Conservation (phyloP, 257 asterid species). For the Mitragyna speciosa region DNA sequence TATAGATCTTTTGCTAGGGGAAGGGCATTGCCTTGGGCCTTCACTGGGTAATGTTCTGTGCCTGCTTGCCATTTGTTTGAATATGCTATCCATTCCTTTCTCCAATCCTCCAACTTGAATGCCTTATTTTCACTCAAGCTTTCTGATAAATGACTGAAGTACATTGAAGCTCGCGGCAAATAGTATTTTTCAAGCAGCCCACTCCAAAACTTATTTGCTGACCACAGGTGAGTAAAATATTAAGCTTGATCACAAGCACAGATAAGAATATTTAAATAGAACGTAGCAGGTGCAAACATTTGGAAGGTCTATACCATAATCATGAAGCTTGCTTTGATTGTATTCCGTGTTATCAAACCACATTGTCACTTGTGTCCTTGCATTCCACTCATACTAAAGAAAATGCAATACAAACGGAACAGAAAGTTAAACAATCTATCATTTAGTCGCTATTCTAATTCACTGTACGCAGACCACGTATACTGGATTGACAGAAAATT, state of each 20-base stretch:
- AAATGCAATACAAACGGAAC: neutral
- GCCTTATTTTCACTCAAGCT: constrained; percentile 55
- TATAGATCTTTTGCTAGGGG: constrained; percentile 57
- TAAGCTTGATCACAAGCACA: neutral
- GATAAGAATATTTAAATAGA: neutral
- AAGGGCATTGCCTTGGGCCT: constrained; percentile 69
- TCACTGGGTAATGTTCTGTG: constrained; percentile 57
- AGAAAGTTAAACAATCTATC: neutral
- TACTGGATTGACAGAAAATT: neutral
- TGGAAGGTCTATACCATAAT: constrained; percentile 53
- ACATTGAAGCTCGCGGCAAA: constrained; percentile 85
- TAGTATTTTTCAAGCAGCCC: constrained; percentile 73
- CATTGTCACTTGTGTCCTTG: constrained; percentile 97
- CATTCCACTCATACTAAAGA: constrained; percentile 89
- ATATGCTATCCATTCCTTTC: constrained; percentile 85
- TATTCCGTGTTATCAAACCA: constrained; percentile 76
- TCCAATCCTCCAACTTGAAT: constrained; percentile 72
- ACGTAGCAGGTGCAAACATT: neutral
- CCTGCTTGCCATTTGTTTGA: constrained; percentile 83
- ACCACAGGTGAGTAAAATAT: constrained; percentile 12
- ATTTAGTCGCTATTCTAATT: neutral
- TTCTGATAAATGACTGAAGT: constrained; percentile 50
- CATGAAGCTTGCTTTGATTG: constrained; percentile 81
- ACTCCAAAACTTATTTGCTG: constrained; percentile 97
- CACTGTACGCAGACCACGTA: neutral